phyloP scores from a whole-genome alignment of 495 filamentous ascomycete genomes.

The Annulohypoxylon moriforme region DNA sequence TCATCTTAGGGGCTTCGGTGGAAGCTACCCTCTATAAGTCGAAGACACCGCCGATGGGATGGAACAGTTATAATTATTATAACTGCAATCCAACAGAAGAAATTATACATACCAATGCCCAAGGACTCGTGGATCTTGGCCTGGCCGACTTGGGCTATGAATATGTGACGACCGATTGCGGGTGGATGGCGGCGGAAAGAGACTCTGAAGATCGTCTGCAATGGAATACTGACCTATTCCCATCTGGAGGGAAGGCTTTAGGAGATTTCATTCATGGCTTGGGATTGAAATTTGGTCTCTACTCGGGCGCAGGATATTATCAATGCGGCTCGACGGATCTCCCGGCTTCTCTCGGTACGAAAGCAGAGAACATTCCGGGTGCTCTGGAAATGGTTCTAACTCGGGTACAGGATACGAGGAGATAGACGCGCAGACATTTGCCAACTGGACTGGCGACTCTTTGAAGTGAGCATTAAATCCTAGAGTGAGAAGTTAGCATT shows the following conservation, averaged over 20 bases:
- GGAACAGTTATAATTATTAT: slow-evolving; percentile 69
- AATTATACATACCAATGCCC: slow-evolving; percentile 63
- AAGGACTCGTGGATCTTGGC: slow-evolving; percentile 65
- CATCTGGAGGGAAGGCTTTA: slow-evolving; percentile 61
- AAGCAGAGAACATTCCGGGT: background rate
- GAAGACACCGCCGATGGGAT: slow-evolving; percentile 50
- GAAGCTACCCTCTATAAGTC: slow-evolving; percentile 37
- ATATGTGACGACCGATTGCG: slow-evolving; percentile 68
- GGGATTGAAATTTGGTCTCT: slow-evolving; percentile 66
- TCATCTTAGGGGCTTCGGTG: slow-evolving; percentile 30
- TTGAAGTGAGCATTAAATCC: slow-evolving; percentile 61
- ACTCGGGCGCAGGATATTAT: slow-evolving; percentile 63
- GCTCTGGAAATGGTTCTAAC: slow-evolving; percentile 6
- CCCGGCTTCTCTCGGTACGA: slow-evolving; percentile 44
- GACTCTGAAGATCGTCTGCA: slow-evolving; percentile 60
- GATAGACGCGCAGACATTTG: slow-evolving; percentile 61
- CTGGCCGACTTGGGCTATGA: slow-evolving; percentile 63
- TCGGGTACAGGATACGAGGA: slow-evolving; percentile 55
- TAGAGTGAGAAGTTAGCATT: slow-evolving; percentile 29
- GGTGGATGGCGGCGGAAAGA: slow-evolving; percentile 62
- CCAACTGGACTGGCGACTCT: slow-evolving; percentile 61
- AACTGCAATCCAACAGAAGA: slow-evolving; percentile 60
- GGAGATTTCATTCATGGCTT: slow-evolving; percentile 62
- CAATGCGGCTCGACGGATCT: slow-evolving; percentile 48
- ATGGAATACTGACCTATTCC: slow-evolving; percentile 66